Base-by-base conservation (phyloP, 75 land plant species). In the Chamaecyparis obtusa region DNA sequence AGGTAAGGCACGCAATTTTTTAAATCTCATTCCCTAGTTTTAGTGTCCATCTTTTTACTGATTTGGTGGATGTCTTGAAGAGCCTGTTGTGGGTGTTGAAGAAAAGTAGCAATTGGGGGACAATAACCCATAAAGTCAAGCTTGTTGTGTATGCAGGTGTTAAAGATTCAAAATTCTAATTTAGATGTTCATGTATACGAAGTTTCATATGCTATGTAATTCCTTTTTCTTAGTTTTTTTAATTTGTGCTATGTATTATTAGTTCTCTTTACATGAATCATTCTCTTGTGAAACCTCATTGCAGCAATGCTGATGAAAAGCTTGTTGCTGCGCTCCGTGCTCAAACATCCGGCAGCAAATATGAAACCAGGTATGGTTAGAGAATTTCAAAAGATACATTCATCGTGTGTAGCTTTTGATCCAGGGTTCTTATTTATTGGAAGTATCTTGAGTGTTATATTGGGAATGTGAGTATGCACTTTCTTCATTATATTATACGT, bases 301-400 rank as follows among this genome's bases (percentile, higher is more conserved):
- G 81, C 91, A 98, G 99, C 89, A 93, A 90, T 93, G 90, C 99
- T 89, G 99, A 98, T 94, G 99, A 98, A 87, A 98, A 94, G 86
- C 95, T 98, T 83, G 99, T 98, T 85, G 96, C 97, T 82, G 97
- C 99, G 57, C 92, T 98, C 39, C 95, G 96, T 85, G 76, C 89
- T 44, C 90, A 87, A 86, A 51, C 83, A 78, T 41, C 84, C 84
- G 87, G 74, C 77, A 54, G 43, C 36, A 76, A 54, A 41, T 91
- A 67, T 55, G 17, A 86, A 32, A 84, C 87, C 84, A 93, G 99
- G 99, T 97, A 88, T 48, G 78, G 46, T 44, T 86, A 46, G 2
- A 1, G 46, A 44, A 44, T 81, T 81, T 44, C 32, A 10, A 39
- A 81, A 46, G 9, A 81, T 46, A 13, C 11, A 2, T 46, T 81